phyloP scores from a whole-genome alignment of 345 rosid species.

The Bruguiera sexangula region DNA sequence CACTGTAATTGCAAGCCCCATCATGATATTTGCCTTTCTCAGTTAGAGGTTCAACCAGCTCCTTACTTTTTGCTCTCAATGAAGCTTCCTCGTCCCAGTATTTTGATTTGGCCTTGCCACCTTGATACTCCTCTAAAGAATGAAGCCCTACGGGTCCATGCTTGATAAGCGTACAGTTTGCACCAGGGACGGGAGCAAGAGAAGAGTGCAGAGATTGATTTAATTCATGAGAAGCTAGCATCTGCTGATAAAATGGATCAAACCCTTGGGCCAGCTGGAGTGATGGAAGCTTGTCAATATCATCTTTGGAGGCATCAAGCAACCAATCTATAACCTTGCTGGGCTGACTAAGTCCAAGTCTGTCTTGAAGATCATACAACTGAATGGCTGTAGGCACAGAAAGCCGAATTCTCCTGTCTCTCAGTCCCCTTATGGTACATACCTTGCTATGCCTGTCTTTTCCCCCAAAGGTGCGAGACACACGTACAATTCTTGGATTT shows the following conservation, averaged over 20 bases:
- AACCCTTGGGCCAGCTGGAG: slow-evolving; percentile 72
- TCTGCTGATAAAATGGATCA: slow-evolving; percentile 63
- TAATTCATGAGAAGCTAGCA: slow-evolving; percentile 26
- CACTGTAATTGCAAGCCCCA: slow-evolving; percentile 29
- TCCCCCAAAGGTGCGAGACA: slow-evolving; percentile 81
- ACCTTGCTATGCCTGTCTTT: slow-evolving; percentile 99
- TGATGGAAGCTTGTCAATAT: slow-evolving; percentile 87
- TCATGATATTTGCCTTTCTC: slow-evolving; percentile 57
- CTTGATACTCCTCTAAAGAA: slow-evolving; percentile 31
- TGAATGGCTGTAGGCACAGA: slow-evolving; percentile 95
- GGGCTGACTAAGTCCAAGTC: slow-evolving; percentile 81
- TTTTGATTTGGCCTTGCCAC: slow-evolving; percentile 21
- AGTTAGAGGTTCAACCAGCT: slow-evolving; percentile 23
- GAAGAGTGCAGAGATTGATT: slow-evolving; percentile 16
- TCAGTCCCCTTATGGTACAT: slow-evolving; percentile 80
- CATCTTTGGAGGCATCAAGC: slow-evolving; percentile 65
- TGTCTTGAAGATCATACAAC: slow-evolving; percentile 83
- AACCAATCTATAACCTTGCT: slow-evolving; percentile 96
- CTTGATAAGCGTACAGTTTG: slow-evolving; percentile 22
- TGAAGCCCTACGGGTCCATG: slow-evolving; percentile 14
- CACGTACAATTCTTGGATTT: slow-evolving; percentile 90
- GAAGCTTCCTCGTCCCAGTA: slow-evolving; percentile 45
- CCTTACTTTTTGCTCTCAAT: slow-evolving; percentile 38
- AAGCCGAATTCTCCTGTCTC: slow-evolving; percentile 84
- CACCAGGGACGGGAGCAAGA: slow-evolving; percentile 34